phyloP scores from a whole-genome alignment of 345 rosid genomes.

The Acer saccharum region DNA sequence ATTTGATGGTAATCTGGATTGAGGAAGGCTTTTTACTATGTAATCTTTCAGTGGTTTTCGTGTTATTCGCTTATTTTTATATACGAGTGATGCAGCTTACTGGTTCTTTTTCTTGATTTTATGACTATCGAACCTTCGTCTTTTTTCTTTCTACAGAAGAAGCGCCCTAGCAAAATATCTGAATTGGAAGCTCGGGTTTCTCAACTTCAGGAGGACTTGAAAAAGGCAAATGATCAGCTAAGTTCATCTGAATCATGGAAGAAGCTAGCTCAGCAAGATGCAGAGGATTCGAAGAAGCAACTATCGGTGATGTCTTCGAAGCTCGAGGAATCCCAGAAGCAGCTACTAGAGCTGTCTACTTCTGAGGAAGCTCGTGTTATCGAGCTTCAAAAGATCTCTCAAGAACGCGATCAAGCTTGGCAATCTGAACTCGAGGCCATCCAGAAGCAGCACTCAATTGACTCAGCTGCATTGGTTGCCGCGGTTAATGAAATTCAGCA shows the following conservation, averaged over 20 bases:
- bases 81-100: not conserved
- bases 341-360: constrained; percentile 50
- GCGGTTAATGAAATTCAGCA: constrained; percentile 73
- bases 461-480: constrained; percentile 55
- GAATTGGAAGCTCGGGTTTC: constrained; percentile 74
- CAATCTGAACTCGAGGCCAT: constrained; percentile 56
- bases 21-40: not conserved
- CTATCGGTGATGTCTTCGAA: constrained; percentile 51
- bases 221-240: constrained; percentile 76
- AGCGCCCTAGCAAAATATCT: constrained; percentile 78
- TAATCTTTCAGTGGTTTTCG: not conserved
- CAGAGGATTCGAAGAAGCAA: constrained; percentile 74
- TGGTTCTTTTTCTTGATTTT: no score
- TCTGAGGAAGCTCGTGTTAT: constrained; percentile 46
- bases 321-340: constrained; percentile 63
- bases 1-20: not conserved
- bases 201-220: constrained; percentile 85
- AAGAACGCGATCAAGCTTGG: constrained; percentile 51
- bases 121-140: constrained; percentile 10
- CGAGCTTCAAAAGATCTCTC: constrained; percentile 47
- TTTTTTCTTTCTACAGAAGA: constrained; percentile 58
- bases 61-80: not conserved
- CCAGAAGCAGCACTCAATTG: constrained; percentile 56
- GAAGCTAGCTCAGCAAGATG: constrained; percentile 75
- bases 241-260: constrained; percentile 64